Evolutionary conservation across 768 basidiomycete genomes (phyloP).

Genomic region (Naganishia friedmannii): DNA sequence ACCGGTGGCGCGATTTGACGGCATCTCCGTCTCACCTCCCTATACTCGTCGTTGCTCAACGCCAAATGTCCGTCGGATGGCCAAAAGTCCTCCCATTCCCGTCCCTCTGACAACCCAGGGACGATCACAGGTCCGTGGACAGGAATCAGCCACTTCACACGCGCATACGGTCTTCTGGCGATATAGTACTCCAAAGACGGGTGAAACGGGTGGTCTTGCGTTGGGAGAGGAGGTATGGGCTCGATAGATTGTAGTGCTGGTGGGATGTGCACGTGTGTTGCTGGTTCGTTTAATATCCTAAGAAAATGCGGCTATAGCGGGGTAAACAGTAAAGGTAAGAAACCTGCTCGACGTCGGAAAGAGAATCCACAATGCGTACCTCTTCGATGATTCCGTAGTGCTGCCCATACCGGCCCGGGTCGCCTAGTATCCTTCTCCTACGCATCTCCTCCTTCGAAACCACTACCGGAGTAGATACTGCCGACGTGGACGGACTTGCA

Average conservation of each 20-base stretch:
- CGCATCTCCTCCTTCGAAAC: background rate
- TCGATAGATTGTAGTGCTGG: background rate
- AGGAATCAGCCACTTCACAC: conserved; percentile 46
- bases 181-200: conserved; percentile 35
- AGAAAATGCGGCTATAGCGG: background rate
- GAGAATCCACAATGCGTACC: background rate
- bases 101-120: conserved; percentile 31
- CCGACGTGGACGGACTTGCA: background rate
- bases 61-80: background rate
- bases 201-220: conserved; percentile 38
- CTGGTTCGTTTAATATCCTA: background rate
- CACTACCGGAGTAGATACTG: background rate
- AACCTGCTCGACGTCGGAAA: background rate
- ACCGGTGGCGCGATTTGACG: background rate
- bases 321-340: background rate
- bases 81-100: background rate
- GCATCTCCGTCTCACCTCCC: background rate
- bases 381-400: background rate
- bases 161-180: conserved; percentile 21
- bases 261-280: background rate
- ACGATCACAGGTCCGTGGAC: conserved; percentile 42
- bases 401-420: background rate
- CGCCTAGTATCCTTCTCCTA: background rate
- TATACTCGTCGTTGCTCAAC: background rate
- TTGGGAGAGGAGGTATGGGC: background rate